These are phyloP conservation scores for Globomyces pollinis-pini DNA, from an alignment of 192 early-diverging fungal genomes.

Conservation along the genomic window DNA sequence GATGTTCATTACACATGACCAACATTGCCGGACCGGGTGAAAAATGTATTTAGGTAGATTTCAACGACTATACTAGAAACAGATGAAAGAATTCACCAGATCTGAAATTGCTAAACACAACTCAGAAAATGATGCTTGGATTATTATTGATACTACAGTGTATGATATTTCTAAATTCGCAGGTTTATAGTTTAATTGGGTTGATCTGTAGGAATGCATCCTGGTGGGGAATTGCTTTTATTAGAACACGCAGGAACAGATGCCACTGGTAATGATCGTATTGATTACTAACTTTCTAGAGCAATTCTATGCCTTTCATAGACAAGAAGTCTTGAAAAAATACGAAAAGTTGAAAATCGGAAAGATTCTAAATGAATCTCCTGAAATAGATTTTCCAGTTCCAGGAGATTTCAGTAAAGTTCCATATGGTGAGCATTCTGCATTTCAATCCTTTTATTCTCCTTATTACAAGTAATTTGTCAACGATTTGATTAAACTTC, in stretches of 20 bases:
- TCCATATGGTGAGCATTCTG: background rate
- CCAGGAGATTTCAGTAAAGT: background rate
- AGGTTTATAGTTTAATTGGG: too few relatives aligned
- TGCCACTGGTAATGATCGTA: too few relatives aligned
- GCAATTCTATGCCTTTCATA: constrained; percentile 15
- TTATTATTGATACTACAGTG: constrained; percentile 23
- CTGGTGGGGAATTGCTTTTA: constrained; percentile 29
- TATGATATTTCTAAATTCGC: constrained; percentile 31
- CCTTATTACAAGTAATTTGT: constrained; percentile 15
- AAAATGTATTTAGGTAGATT: too few relatives aligned
- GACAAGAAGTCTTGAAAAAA: constrained; percentile 17
- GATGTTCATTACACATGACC: too few relatives aligned
- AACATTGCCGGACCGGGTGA: too few relatives aligned
- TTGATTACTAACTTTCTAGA: too few relatives aligned
- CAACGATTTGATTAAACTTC: too few relatives aligned
- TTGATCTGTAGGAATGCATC: too few relatives aligned
- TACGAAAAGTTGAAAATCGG: background rate
- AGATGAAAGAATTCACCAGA: too few relatives aligned
- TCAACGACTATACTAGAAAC: too few relatives aligned
- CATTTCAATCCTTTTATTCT: background rate
- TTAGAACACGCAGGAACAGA: constrained; percentile 31
- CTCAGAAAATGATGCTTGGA: too few relatives aligned
- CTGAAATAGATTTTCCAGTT: background rate
- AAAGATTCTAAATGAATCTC: background rate
- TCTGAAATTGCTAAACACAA: too few relatives aligned